Evolutionary conservation across 148 eudicot genomes (phyloP), one percentile per base, ranked within the genome.

Genomic region (Persicaria maculosa): DNA sequence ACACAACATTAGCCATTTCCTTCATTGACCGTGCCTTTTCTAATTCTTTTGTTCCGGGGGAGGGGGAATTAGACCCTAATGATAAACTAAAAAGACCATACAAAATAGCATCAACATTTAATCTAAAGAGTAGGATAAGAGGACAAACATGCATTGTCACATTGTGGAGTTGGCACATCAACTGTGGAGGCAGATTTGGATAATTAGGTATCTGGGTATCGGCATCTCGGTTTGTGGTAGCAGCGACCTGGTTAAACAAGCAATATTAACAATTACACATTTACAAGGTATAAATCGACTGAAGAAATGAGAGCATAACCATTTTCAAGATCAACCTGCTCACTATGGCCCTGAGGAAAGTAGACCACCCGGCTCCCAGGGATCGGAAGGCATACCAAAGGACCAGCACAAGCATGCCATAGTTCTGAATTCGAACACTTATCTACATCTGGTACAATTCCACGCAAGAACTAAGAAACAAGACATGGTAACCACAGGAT

Each of bases 341-440:
- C 98, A 79, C 98, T 93, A 57, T 93, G 98, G 80, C 98, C 98
- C 88, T 93, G 98, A 80, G 98, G 96, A 64, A 93, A 91, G 90
- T 93, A 93, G 62, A 93, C 93, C 79, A 93, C 98, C 15, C 93
- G 93, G 78, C 87, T 87, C 74, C 96, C 97, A 9, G 87, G 84
- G 0, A 83, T 79, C 17, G 97, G 98, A 57, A 93, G 83, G 69
- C 89, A 89, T 77, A 93, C 98, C 22, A 93, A 83, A 77, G 98
- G 98, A 25, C 98, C 98, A 53, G 98, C 98, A 82, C 98, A 93
- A 58, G 97, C 96, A 85, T 93, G 98, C 98, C 98, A 93, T 80
- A 93, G 84, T 84, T 93, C 98, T 2, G 98, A 91, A 80, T 90
- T 93, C 85, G 91, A 78, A 76, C 93, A 89, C 80, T 91, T 89